Conservation (phyloP, 2,329 filamentous ascomycete species). For the Hypoxylon sp. region DNA sequence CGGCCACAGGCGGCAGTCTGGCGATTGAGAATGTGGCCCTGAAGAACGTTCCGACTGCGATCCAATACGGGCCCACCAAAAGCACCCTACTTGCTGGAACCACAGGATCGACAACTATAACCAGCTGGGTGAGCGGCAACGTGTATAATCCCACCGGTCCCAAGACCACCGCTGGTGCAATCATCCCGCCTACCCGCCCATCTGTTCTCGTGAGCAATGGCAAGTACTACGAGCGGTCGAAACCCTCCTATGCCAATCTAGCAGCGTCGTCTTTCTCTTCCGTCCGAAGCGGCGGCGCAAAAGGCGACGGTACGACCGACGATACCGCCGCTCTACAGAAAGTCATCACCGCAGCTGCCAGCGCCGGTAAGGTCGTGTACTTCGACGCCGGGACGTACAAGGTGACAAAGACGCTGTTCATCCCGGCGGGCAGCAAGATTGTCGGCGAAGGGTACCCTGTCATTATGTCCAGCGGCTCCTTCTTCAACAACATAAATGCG, state of each 20-base stretch:
- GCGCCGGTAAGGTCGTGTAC: slow-evolving; percentile 67
- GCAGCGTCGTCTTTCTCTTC: slow-evolving; percentile 73
- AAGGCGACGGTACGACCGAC: slow-evolving; percentile 80
- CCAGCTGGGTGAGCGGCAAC: slow-evolving; percentile 75
- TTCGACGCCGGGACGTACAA: slow-evolving; percentile 73
- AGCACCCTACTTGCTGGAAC: slow-evolving; percentile 69
- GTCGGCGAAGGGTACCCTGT: slow-evolving; percentile 70
- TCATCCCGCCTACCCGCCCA: slow-evolving; percentile 64
- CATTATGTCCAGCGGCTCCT: slow-evolving; percentile 64
- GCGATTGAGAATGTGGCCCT: slow-evolving; percentile 64
- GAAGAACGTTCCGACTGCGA: slow-evolving; percentile 56
- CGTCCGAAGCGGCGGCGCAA: slow-evolving; percentile 75
- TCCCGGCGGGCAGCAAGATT: slow-evolving; percentile 66
- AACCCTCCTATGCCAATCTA: slow-evolving; percentile 78
- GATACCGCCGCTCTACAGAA: slow-evolving; percentile 79
- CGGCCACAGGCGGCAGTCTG: slow-evolving; percentile 59
- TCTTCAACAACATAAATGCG: slow-evolving; percentile 63
- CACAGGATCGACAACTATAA: slow-evolving; percentile 59
- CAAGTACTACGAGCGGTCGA: slow-evolving; percentile 78
- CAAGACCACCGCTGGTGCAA: slow-evolving; percentile 62
- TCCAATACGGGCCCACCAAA: slow-evolving; percentile 61
- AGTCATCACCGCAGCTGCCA: slow-evolving; percentile 69
- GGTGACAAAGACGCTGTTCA: slow-evolving; percentile 66
- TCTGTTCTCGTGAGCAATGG: slow-evolving; percentile 65
- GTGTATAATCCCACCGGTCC: slow-evolving; percentile 67